phyloP scores from a whole-genome alignment of 495 filamentous ascomycete genomes.

The Neurospora pannonica region DNA sequence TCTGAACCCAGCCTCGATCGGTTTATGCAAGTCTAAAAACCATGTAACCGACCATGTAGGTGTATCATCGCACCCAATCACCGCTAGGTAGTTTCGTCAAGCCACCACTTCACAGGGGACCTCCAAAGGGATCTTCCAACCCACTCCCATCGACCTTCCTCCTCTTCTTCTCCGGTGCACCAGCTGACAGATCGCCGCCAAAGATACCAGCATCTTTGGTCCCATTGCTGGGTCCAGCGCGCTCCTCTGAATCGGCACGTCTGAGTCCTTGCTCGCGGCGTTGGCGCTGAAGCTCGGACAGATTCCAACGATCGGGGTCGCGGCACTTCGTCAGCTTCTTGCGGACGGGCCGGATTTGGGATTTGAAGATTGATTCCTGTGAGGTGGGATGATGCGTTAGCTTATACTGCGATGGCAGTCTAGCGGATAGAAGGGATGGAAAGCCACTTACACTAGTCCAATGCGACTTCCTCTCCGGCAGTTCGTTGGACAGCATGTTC shows the following conservation, averaged over 20 bases:
- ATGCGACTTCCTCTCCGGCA: conserved; percentile 32
- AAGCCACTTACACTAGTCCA: conserved; percentile 30
- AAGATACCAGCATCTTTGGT: conserved; percentile 36
- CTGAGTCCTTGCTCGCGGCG: conserved; percentile 33
- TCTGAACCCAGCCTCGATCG: not conserved
- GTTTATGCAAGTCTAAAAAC: not conserved
- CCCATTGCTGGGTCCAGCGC: conserved; percentile 11
- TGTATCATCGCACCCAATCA: not conserved
- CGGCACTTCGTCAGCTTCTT: conserved; percentile 74
- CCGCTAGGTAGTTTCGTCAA: not conserved
- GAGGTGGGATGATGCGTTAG: not conserved
- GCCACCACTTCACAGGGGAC: conserved; percentile 13
- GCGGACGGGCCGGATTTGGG: conserved; percentile 42
- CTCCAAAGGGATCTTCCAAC: conserved; percentile 50
- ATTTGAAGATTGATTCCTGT: conserved; percentile 27
- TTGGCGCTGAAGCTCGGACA: conserved; percentile 47
- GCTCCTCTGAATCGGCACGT: conserved; percentile 28
- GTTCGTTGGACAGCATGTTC: conserved; percentile 39
- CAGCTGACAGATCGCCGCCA: conserved; percentile 18
- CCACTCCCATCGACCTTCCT: conserved; percentile 48
- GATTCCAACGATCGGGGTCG: conserved; percentile 58
- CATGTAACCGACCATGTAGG: not conserved
- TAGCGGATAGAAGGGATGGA: not conserved
- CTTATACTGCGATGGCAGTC: not conserved
- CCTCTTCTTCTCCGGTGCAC: conserved; percentile 42